Conservation (phyloP, 2,329 filamentous ascomycete genomes). For the Ampelomyces quisqualis region DNA sequence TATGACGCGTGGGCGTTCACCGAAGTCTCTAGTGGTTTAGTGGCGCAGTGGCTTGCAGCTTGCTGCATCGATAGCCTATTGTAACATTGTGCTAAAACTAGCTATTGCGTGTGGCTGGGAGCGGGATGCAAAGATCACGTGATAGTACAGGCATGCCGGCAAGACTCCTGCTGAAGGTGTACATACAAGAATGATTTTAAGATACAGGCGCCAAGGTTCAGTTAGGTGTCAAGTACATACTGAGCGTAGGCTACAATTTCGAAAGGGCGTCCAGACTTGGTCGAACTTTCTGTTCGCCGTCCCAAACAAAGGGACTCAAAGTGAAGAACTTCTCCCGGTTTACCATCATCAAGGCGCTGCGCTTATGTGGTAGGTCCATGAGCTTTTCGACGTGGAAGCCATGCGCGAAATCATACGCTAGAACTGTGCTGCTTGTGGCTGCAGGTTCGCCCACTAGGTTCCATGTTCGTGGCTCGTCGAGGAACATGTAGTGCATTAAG, state of each 20-base stretch:
- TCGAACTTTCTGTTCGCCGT: constrained; percentile 39
- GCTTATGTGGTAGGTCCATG: constrained; percentile 71
- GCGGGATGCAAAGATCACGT: too few species aligned
- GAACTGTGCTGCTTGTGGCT: constrained; percentile 66
- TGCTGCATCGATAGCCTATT: neutral
- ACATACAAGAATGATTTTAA: too few species aligned
- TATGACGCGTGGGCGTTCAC: neutral
- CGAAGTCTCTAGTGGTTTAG: too few species aligned
- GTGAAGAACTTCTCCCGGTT: constrained; percentile 70
- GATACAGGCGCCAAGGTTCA: too few species aligned
- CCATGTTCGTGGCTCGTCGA: constrained; percentile 59
- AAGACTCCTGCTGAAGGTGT: too few species aligned
- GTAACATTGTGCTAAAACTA: constrained; percentile 1
- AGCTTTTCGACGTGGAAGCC: constrained; percentile 72
- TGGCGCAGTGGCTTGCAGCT: neutral
- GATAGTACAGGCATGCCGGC: too few species aligned
- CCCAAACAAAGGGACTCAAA: constrained; percentile 56
- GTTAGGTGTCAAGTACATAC: too few species aligned
- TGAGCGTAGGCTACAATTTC: constrained; percentile 24
- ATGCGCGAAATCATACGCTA: constrained; percentile 73
- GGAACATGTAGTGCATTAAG: constrained; percentile 60
- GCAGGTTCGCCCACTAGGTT: constrained; percentile 69
- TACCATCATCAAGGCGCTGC: constrained; percentile 66
- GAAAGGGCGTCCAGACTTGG: constrained; percentile 39
- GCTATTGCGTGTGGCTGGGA: too few species aligned